These are phyloP conservation scores for Acanthochlamys bracteata DNA, from an alignment of 106 monocot genomes.

Conservation along the genomic window DNA sequence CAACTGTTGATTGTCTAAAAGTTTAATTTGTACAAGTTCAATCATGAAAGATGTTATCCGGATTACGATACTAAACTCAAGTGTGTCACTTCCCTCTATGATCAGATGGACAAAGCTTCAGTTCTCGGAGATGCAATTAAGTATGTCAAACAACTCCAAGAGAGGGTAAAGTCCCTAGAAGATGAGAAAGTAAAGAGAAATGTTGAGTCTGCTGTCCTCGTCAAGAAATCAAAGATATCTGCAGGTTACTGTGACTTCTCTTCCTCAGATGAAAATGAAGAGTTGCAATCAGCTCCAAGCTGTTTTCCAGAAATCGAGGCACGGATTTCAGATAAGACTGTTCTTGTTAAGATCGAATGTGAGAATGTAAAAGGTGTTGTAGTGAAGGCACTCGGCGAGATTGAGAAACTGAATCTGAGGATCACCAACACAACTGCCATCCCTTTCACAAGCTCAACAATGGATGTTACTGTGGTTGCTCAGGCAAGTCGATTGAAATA, in stretches of 20 bases:
- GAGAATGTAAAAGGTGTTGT: slow-evolving; percentile 38
- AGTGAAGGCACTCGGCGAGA: slow-evolving; percentile 37
- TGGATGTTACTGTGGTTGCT: slow-evolving; percentile 56
- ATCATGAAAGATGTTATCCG: no score
- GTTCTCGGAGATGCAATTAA: slow-evolving; percentile 61
- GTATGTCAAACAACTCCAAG: slow-evolving; percentile 57
- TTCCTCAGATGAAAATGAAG: slow-evolving; percentile 17
- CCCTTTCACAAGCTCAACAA: slow-evolving; percentile 29
- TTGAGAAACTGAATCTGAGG: slow-evolving; percentile 43
- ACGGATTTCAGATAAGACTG: slow-evolving; percentile 23
- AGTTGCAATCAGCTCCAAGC: neutral
- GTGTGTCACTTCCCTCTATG: no score
- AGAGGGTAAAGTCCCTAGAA: slow-evolving; percentile 41
- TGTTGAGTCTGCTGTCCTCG: slow-evolving; percentile 27
- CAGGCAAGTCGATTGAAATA: slow-evolving; percentile 18
- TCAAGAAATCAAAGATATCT: slow-evolving; percentile 31
- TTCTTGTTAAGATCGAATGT: slow-evolving; percentile 51
- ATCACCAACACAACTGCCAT: slow-evolving; percentile 39
- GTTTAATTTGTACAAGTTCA: no score
- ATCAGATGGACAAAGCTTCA: slow-evolving; percentile 69
- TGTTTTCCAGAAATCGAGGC: slow-evolving; percentile 58
- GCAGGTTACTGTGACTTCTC: slow-evolving; percentile 17
- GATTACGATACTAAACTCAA: no score
- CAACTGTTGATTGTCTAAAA: no score
- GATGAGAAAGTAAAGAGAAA: slow-evolving; percentile 27